Conservation (phyloP, 2,329 filamentous ascomycete species). For the Lizonia empirigonia region DNA sequence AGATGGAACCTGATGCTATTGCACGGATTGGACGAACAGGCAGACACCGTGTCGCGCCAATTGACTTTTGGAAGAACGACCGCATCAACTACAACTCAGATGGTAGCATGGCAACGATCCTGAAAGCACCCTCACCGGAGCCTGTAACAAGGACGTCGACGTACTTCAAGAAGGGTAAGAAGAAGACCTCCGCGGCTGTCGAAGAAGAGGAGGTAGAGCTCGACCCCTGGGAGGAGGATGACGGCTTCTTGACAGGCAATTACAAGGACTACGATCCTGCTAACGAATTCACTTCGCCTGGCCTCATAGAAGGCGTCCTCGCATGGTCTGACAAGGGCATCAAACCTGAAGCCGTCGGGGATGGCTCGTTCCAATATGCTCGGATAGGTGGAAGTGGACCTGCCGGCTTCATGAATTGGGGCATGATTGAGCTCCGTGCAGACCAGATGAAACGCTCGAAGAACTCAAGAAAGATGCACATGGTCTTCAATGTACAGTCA, state of each 20-base stretch:
- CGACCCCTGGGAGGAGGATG: conserved; percentile 74
- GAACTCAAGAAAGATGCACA: conserved; percentile 94
- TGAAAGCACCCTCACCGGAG: conserved; percentile 70
- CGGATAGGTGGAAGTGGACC: conserved; percentile 67
- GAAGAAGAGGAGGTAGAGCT: conserved; percentile 62
- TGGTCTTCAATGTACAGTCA: conserved; percentile 89
- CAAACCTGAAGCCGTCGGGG: conserved; percentile 62
- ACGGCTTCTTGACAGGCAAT: conserved; percentile 67
- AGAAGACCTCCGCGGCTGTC: conserved; percentile 40
- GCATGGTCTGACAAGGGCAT: conserved; percentile 65
- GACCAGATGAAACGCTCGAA: conserved; percentile 85
- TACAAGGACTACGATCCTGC: conserved; percentile 68
- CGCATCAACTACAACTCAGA: conserved; percentile 71
- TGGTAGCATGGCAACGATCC: conserved; percentile 75
- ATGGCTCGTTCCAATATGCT: conserved; percentile 81
- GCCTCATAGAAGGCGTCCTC: conserved; percentile 59
- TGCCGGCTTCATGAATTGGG: conserved; percentile 80
- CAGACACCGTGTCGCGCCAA: conserved; percentile 75
- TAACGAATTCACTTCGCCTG: conserved; percentile 61
- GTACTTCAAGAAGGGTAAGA: conserved; percentile 36
- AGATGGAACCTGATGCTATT: conserved; percentile 39
- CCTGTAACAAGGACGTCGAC: conserved; percentile 41
- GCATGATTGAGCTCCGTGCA: conserved; percentile 85
- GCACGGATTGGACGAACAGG: conserved; percentile 65
- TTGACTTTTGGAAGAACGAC: conserved; percentile 89